Conservation (phyloP, 2,329 filamentous ascomycete species). For the Trichophyton schoenleinii region DNA sequence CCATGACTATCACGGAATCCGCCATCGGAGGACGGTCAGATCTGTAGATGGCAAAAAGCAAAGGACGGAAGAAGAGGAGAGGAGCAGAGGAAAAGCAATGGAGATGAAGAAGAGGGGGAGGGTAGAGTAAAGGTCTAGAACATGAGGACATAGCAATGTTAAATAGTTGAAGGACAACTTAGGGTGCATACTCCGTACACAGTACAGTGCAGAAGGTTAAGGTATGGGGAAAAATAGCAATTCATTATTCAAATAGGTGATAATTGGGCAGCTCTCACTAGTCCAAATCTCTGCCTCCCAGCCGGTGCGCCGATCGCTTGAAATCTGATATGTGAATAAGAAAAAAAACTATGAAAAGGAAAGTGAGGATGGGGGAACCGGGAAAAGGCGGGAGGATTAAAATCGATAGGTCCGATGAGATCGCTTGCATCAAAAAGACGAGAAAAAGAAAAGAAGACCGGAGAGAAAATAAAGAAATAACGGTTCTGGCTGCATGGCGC, state of each 20-base stretch:
- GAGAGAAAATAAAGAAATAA: conserved; percentile 2
- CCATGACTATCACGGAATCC: not conserved
- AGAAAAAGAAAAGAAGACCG: not conserved
- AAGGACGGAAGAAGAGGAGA: not conserved
- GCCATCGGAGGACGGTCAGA: not conserved
- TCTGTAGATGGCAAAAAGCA: not conserved
- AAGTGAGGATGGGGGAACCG: not conserved
- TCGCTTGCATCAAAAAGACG: not conserved
- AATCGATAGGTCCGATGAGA: conserved; percentile 2
- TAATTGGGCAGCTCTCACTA: not conserved
- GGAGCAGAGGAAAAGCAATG: not conserved
- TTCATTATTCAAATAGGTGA: not conserved
- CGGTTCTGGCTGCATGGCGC: not conserved
- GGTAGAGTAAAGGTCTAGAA: not conserved
- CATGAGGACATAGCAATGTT: not conserved
- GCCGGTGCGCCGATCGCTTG: conserved; percentile 1
- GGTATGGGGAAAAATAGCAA: not conserved
- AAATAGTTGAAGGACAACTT: not conserved
- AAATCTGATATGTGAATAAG: not conserved
- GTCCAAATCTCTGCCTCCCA: not conserved
- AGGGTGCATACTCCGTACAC: not conserved
- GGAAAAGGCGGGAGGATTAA: not conserved
- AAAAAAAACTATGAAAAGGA: not conserved
- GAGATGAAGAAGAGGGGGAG: too few species aligned
- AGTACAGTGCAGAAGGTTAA: not conserved